Conservation (phyloP, 352 stramenopile species). For the Phytopythium sindhum region DNA sequence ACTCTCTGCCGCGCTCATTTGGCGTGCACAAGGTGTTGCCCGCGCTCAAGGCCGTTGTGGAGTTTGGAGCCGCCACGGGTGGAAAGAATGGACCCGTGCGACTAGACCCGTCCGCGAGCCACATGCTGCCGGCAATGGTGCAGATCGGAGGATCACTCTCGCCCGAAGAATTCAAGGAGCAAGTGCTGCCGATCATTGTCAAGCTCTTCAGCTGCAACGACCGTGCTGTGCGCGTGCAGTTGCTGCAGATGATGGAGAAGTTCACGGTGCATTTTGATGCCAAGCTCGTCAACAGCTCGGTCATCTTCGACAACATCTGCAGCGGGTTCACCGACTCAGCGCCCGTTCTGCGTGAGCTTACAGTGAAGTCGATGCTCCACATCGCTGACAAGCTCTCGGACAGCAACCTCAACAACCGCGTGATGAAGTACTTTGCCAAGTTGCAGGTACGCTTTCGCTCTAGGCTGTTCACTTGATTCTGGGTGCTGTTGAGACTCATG, state of each 20-base stretch:
- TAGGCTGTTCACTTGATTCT: background rate
- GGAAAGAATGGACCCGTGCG: slow-evolving; percentile 64
- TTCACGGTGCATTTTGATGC: slow-evolving; percentile 88
- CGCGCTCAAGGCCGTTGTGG: slow-evolving; percentile 76
- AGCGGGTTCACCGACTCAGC: slow-evolving; percentile 89
- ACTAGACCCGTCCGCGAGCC: slow-evolving; percentile 79
- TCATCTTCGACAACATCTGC: slow-evolving; percentile 90
- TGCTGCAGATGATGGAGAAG: slow-evolving; percentile 91
- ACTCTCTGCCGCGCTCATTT: slow-evolving; percentile 63
- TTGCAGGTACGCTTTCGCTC: slow-evolving; percentile 56
- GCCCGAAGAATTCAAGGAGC: slow-evolving; percentile 81
- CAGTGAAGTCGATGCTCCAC: slow-evolving; percentile 90
- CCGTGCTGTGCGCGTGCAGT: slow-evolving; percentile 83
- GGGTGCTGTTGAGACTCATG: background rate
- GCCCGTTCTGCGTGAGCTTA: slow-evolving; percentile 87
- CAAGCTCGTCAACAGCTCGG: slow-evolving; percentile 87
- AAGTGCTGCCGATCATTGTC: slow-evolving; percentile 86
- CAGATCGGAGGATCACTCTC: slow-evolving; percentile 79
- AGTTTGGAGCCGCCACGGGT: slow-evolving; percentile 61
- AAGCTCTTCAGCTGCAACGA: slow-evolving; percentile 92
- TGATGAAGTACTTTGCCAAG: slow-evolving; percentile 92
- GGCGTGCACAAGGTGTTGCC: slow-evolving; percentile 87
- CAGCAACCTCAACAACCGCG: slow-evolving; percentile 88
- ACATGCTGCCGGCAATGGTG: slow-evolving; percentile 87
- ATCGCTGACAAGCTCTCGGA: slow-evolving; percentile 90